These are phyloP conservation scores for Arthrobotrys sinensis DNA, from an alignment of 2,329 filamentous ascomycete species.

Conservation along the genomic window DNA sequence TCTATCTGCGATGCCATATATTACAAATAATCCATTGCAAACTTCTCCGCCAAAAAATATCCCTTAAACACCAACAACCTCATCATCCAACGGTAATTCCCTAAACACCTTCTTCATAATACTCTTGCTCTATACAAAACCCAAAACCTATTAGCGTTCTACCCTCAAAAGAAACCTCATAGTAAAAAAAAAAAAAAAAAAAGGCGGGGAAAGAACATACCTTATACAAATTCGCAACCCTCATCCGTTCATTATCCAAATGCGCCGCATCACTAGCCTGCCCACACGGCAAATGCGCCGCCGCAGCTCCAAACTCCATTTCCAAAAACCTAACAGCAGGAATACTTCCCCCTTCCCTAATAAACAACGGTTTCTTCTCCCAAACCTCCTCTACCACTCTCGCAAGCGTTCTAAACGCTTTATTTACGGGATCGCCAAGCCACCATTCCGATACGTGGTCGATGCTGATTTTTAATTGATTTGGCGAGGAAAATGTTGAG, in stretches of 20 bases:
- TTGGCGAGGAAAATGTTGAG: constrained; percentile 81
- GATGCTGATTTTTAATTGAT: constrained; percentile 84
- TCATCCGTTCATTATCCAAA: constrained; percentile 93
- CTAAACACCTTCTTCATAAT: constrained; percentile 91
- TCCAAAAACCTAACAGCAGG: constrained; percentile 94
- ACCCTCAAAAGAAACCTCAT: not conserved
- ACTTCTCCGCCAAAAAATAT: not conserved
- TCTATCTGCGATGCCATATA: constrained; percentile 19
- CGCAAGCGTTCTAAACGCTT: constrained; percentile 91
- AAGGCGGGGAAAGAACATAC: constrained; percentile 45
- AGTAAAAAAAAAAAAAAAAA: not conserved
- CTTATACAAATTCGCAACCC: constrained; percentile 88
- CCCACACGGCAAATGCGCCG: constrained; percentile 92
- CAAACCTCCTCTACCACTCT: constrained; percentile 87
- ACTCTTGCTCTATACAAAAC: constrained; percentile 76
- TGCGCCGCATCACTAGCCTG: constrained; percentile 95
- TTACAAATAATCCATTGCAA: not conserved
- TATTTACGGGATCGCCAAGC: constrained; percentile 91
- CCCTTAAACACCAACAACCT: constrained; percentile 22
- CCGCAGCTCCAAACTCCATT: constrained; percentile 91
- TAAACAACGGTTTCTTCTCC: constrained; percentile 85
- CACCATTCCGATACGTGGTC: constrained; percentile 96
- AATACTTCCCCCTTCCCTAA: constrained; percentile 94
- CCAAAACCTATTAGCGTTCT: constrained; percentile 46
- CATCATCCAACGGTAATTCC: constrained; percentile 71